Percentiles rank a stretch among this genome's conserved stretches.
phyloP scores from a whole-genome alignment of 2,329 filamentous ascomycete species.

The Paramyrothecium roridum region DNA sequence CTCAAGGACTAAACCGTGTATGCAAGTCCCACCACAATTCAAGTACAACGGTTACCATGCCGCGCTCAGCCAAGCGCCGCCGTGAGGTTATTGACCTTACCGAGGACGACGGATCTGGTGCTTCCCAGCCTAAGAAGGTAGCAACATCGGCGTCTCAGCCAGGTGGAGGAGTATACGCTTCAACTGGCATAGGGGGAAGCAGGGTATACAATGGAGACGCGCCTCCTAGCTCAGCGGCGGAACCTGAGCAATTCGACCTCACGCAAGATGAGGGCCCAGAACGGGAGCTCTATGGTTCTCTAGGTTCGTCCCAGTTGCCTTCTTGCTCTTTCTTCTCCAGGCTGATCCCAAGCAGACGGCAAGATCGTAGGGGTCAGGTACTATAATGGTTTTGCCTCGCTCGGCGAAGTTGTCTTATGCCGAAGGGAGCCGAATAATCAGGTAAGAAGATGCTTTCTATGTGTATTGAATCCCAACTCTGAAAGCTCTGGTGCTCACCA shows the following conservation, averaged over 20 bases:
- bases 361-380: conserved; percentile 54
- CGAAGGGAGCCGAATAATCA: conserved; percentile 64
- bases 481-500: conserved; percentile 1
- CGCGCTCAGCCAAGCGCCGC: conserved; percentile 28
- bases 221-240: conserved; percentile 15
- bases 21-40: too few species aligned
- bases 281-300: conserved; percentile 44
- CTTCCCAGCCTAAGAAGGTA: background rate
- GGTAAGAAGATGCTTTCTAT: conserved; percentile 23
- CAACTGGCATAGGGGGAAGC: conserved; percentile 13
- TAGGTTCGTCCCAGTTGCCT: conserved; percentile 28
- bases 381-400: conserved; percentile 60
- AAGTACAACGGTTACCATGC: conserved; percentile 9
- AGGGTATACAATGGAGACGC: conserved; percentile 8
- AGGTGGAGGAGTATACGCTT: conserved; percentile 4
- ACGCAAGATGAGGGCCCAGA: conserved; percentile 40
- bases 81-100: conserved; percentile 38
- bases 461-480: background rate
- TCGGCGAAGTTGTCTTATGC: conserved; percentile 61
- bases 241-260: conserved; percentile 38
- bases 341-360: conserved; percentile 27
- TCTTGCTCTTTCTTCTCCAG: background rate
- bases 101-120: conserved; percentile 24
- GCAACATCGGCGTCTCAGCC: conserved; percentile 9
- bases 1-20: too few species aligned